Evolutionary conservation across 1,284 basidiomycete species (phyloP).

Genomic region (Sanghuangporus weigelae): DNA sequence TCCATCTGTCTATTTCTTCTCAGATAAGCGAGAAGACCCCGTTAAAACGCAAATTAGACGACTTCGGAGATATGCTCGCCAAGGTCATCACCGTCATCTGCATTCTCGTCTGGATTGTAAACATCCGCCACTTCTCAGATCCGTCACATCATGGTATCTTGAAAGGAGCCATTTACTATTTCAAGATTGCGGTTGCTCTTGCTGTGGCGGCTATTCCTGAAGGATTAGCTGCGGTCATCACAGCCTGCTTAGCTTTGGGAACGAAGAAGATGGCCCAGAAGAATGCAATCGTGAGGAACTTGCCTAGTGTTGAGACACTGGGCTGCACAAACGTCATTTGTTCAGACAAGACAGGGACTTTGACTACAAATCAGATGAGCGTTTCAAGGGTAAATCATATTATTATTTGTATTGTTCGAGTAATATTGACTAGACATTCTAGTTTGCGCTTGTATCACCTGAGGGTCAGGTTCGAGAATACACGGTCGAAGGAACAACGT

Average conservation of each 20-base stretch:
- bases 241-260: constrained; percentile 91
- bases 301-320: constrained; percentile 95
- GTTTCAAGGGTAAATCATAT: constrained; percentile 64
- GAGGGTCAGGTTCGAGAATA: constrained; percentile 61
- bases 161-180: constrained; percentile 94
- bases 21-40: constrained; percentile 93
- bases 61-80: constrained; percentile 93
- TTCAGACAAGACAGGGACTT: constrained; percentile 94
- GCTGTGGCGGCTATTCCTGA: constrained; percentile 97
- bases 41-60: constrained; percentile 91
- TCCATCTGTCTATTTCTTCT: constrained; percentile 88
- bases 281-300: constrained; percentile 92
- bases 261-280: constrained; percentile 98
- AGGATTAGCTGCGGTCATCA: constrained; percentile 93
- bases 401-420: background rate
- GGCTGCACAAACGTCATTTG: constrained; percentile 97
- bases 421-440: constrained; percentile 17
- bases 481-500: constrained; percentile 84
- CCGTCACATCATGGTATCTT: constrained; percentile 84
- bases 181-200: constrained; percentile 95
- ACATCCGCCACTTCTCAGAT: constrained; percentile 90
- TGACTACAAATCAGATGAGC: constrained; percentile 97
- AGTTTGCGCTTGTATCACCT: constrained; percentile 75
- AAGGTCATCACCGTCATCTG: constrained; percentile 96
- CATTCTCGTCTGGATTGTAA: constrained; percentile 93